Evolutionary conservation across 345 rosid species (phyloP), one percentile per base, ranked within the genome.

Genomic region (Luvunga scandens): DNA sequence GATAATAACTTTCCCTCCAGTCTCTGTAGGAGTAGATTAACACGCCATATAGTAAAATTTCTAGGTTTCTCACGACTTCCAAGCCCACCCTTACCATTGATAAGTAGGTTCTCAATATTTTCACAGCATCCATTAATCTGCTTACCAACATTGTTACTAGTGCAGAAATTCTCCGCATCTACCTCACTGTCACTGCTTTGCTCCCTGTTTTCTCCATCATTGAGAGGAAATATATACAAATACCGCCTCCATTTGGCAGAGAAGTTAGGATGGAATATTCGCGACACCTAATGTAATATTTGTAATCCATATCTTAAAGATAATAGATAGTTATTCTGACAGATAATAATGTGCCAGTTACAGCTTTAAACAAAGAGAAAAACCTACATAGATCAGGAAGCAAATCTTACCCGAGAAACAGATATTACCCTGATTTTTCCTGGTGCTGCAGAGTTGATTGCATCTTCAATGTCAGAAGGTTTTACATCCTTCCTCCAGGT

Each of bases 181-280:
- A 80, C 76, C 77, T 38, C 88, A 68, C 34, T 81, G 75, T 81
- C 86, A 72, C 70, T 56, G 55, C 80, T 71, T 77, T 78, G 81
- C 66, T 83, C 88, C 56, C 45, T 71, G 68, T 77, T 74, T 80
- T 90, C 93, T 62, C 87, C 85, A 68, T 79, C 84, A 78, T 81
- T 87, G 57, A 96, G 78, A 65, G 99, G 99, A 85, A 94, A 92
- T 25, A 91, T 87, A 82, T 96, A 96, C 60, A 92, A 85, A 85
- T 96, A 96, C 53, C 89, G 93, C 84, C 97, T 94, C 98, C 99
- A 94, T 81, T 90, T 94, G 70, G 99, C 99, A 77, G 97, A 90
- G 80, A 96, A 94, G 83, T 96, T 96, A 33, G 99, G 98, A 83
- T 96, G 97, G 83, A 96, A 94, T 69, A 75, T 84, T 70, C 97